Conservation (phyloP, 1,284 basidiomycete genomes). For the Papiliotrema fonsecae region DNA sequence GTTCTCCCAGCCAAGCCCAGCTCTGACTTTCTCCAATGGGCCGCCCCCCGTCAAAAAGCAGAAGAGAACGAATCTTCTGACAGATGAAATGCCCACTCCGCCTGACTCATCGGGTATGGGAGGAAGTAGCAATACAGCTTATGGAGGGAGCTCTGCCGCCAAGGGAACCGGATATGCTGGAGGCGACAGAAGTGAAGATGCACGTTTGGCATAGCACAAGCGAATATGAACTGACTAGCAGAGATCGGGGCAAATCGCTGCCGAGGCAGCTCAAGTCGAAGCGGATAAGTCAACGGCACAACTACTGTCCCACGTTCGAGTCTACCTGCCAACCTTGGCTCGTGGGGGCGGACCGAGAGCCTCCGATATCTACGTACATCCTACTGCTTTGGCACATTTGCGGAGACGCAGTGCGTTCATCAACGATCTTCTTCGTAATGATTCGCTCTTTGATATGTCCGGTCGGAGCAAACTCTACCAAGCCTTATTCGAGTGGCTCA, state of each 20-base stretch:
- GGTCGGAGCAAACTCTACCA: conserved; percentile 79
- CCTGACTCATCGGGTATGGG: background rate
- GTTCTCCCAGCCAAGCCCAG: conserved; percentile 10
- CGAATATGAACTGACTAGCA: conserved; percentile 34
- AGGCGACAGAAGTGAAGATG: conserved; percentile 69
- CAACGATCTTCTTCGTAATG: conserved; percentile 76
- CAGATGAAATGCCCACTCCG: conserved; percentile 3
- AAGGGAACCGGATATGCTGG: conserved; percentile 83
- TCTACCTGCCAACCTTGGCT: conserved; percentile 71
- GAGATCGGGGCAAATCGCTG: conserved; percentile 72
- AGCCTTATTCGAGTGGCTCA: conserved; percentile 82
- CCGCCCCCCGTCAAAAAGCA: conserved; percentile 52
- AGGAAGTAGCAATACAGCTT: conserved; percentile 46
- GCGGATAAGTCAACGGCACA: conserved; percentile 67
- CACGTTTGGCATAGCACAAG: conserved; percentile 49
- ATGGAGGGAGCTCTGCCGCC: background rate
- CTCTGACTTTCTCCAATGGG: conserved; percentile 18
- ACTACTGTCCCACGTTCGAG: conserved; percentile 63
- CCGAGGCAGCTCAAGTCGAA: conserved; percentile 60
- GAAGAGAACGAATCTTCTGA: conserved; percentile 34
- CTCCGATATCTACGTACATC: conserved; percentile 82
- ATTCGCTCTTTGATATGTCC: conserved; percentile 87
- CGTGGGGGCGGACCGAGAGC: conserved; percentile 65
- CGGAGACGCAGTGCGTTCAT: conserved; percentile 81
- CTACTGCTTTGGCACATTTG: conserved; percentile 80